Percentiles rank a stretch among this genome's conserved stretches.
phyloP scores from a whole-genome alignment of 495 filamentous ascomycete species.

The Hypoxylon fuscum region DNA sequence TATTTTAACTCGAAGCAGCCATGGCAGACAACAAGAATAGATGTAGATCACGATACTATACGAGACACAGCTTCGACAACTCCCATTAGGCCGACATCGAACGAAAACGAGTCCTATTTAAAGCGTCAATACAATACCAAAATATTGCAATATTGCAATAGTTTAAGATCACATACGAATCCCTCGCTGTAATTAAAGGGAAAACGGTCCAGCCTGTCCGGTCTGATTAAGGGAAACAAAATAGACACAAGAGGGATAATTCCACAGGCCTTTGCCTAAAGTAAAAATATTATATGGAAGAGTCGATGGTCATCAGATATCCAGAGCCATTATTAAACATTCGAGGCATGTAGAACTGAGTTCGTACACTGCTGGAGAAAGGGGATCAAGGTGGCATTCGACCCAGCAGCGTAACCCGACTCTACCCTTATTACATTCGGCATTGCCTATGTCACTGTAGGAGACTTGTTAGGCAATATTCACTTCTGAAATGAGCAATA shows the following conservation, averaged over 20 bases:
- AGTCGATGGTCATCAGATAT: background rate
- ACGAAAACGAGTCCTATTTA: constrained; percentile 3
- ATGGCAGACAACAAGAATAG: background rate
- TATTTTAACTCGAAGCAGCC: too few species aligned
- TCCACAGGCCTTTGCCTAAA: background rate
- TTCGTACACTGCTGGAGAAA: constrained; percentile 1
- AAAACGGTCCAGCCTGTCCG: background rate
- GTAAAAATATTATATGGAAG: background rate
- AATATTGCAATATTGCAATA: constrained; percentile 1
- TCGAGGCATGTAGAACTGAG: background rate
- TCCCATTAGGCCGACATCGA: background rate
- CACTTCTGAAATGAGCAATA: too few species aligned
- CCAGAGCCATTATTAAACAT: background rate
- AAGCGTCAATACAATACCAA: constrained; percentile 1
- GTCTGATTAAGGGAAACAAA: background rate
- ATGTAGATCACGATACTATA: background rate
- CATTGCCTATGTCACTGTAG: too few species aligned
- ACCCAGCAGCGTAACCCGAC: constrained; percentile 9
- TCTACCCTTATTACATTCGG: constrained; percentile 11
- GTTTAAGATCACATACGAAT: background rate
- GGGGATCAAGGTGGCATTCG: background rate
- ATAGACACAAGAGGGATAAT: background rate
- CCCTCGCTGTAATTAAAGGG: background rate
- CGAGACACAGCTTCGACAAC: constrained; percentile 12
- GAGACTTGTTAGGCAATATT: too few species aligned